phyloP scores from a whole-genome alignment of 306 rosid species.

The Astragalus membranaceus region DNA sequence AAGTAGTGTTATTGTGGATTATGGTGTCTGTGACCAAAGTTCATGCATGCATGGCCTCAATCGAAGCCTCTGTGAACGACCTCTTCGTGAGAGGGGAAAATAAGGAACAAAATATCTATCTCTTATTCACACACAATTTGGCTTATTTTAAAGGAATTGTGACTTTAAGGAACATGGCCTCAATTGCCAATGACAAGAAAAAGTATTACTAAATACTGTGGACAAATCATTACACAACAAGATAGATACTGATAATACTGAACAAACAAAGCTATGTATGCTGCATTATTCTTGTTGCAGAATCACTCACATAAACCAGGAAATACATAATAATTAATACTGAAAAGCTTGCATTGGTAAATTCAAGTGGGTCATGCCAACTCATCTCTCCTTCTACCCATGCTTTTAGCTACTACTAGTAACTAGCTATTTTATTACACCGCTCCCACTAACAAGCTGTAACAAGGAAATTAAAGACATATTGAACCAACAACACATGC shows the following conservation, averaged over 20 bases:
- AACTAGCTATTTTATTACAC: conserved; percentile 17
- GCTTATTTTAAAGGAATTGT: not conserved
- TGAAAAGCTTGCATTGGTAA: not conserved
- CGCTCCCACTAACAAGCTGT: not conserved
- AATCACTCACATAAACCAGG: too few species aligned
- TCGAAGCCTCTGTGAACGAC: too few species aligned
- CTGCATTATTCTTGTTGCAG: too few species aligned
- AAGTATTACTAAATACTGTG: not conserved
- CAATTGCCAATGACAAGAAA: not conserved
- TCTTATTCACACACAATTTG: not conserved
- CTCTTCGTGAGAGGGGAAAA: not conserved
- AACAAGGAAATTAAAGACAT: conserved; percentile 10
- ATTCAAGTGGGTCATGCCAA: not conserved
- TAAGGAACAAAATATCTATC: not conserved
- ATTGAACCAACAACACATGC: conserved; percentile 4
- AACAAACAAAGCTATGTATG: too few species aligned
- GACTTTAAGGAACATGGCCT: not conserved
- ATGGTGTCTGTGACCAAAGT: not conserved
- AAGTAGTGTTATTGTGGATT: not conserved
- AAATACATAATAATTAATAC: not conserved
- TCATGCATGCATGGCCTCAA: too few species aligned
- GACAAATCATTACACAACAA: not conserved
- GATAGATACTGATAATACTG: too few species aligned
- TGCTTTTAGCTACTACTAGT: not conserved
- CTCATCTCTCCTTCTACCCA: conserved; percentile 1